Percentiles rank a stretch among this genome's conserved stretches.
Conservation (phyloP, 192 early-diverging fungal genomes). For the Coemansia sp. region DNA sequence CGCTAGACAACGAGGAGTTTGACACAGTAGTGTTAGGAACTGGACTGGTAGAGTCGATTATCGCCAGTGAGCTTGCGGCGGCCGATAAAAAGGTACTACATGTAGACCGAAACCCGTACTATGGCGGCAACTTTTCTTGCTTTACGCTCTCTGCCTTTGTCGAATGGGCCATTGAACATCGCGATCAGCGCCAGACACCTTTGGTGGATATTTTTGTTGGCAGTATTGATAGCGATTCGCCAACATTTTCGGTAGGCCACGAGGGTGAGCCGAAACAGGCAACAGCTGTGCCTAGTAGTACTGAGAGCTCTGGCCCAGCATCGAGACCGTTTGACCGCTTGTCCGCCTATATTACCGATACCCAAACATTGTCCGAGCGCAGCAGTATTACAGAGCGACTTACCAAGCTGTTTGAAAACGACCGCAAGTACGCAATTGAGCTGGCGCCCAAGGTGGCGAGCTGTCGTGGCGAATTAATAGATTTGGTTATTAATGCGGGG, state of each 20-base stretch:
- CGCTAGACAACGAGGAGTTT: constrained; percentile 58
- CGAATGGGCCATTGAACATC: constrained; percentile 23
- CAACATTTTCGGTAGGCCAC: constrained; percentile 8
- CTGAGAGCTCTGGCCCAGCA: not conserved
- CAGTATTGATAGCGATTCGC: not conserved
- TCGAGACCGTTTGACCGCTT: not conserved
- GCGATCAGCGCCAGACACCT: constrained; percentile 20
- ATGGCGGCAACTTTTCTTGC: constrained; percentile 68
- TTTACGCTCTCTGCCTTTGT: constrained; percentile 26
- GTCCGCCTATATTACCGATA: not conserved
- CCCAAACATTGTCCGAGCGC: not conserved
- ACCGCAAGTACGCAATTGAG: constrained; percentile 37
- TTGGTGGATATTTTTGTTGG: constrained; percentile 12
- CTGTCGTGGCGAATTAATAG: constrained; percentile 68
- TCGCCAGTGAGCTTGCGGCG: constrained; percentile 75
- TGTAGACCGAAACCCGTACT: constrained; percentile 75
- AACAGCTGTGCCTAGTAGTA: not conserved
- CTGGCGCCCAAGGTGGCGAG: constrained; percentile 60
- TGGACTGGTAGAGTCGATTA: constrained; percentile 74
- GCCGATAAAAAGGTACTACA: constrained; percentile 73
- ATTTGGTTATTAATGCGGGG: constrained; percentile 71
- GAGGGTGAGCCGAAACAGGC: not conserved
- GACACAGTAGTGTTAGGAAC: constrained; percentile 87
- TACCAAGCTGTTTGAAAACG: constrained; percentile 10
- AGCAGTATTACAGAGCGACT: not conserved